These are phyloP conservation scores for Trichoderma lentiforme DNA, from an alignment of 2,329 filamentous ascomycete species.

Conservation along the genomic window DNA sequence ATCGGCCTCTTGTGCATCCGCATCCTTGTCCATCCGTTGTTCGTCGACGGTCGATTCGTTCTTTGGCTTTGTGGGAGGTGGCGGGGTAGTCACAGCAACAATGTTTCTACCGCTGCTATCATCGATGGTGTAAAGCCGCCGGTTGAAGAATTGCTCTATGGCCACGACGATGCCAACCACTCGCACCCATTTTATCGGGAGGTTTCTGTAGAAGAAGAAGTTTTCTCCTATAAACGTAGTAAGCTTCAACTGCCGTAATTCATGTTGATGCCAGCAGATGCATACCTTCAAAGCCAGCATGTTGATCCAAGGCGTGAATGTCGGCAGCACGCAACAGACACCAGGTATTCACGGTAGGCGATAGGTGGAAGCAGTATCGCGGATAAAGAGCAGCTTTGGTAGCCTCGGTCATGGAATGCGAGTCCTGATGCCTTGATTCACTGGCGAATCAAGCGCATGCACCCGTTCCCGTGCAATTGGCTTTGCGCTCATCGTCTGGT, in stretches of 20 bases:
- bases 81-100: slow-evolving; percentile 34
- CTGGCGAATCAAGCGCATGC: slow-evolving; percentile 5
- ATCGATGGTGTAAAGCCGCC: slow-evolving; percentile 57
- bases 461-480: background rate
- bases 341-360: slow-evolving; percentile 59
- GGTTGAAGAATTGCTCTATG: slow-evolving; percentile 48
- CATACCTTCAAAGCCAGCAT: slow-evolving; percentile 53
- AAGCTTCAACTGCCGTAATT: background rate
- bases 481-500: background rate
- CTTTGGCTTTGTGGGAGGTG: background rate
- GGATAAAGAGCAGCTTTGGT: slow-evolving; percentile 48
- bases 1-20: background rate
- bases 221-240: slow-evolving; percentile 41
- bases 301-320: slow-evolving; percentile 45
- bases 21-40: background rate
- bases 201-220: slow-evolving; percentile 66
- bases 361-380: slow-evolving; percentile 61
- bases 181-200: slow-evolving; percentile 73
- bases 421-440: slow-evolving; percentile 18
- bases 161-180: slow-evolving; percentile 68
- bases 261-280: too few relatives aligned
- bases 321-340: slow-evolving; percentile 53
- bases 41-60: background rate
- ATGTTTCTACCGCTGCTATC: slow-evolving; percentile 62
- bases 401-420: slow-evolving; percentile 51